phyloP scores from a whole-genome alignment of 2,329 filamentous ascomycete genomes.

The Xylariales sp. region DNA sequence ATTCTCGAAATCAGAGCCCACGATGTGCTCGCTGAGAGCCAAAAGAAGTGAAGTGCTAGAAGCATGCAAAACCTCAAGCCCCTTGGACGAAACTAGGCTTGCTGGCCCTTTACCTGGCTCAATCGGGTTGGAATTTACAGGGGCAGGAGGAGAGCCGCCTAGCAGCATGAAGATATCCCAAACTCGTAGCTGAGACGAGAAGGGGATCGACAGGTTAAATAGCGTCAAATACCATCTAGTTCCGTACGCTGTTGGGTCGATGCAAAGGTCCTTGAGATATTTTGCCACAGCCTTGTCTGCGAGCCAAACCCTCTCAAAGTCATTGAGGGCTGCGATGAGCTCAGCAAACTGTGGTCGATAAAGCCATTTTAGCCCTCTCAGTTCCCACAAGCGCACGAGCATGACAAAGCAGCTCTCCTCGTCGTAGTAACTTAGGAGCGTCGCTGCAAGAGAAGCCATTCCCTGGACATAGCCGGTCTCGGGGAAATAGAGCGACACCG shows the following conservation, averaged over 20 bases:
- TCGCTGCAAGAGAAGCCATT: conserved; percentile 92
- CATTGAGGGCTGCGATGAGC: conserved; percentile 77
- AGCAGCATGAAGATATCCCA: conserved; percentile 98
- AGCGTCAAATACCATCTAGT: conserved; percentile 96
- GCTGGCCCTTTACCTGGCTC: too few species aligned
- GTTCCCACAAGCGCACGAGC: conserved; percentile 90
- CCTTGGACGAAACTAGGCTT: conserved; percentile 44
- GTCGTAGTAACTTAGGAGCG: conserved; percentile 92
- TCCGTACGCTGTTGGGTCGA: conserved; percentile 88
- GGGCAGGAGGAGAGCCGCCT: conserved; percentile 62
- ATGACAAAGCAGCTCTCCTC: conserved; percentile 94
- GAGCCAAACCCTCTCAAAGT: conserved; percentile 85
- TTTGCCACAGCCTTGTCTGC: conserved; percentile 69
- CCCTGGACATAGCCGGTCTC: conserved; percentile 95
- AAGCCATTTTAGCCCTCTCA: conserved; percentile 78
- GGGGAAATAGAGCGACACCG: conserved; percentile 85
- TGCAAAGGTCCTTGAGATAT: conserved; percentile 73
- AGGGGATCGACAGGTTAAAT: conserved; percentile 96
- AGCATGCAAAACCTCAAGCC: conserved; percentile 85
- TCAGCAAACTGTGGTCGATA: conserved; percentile 83
- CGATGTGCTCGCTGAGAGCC: conserved; percentile 79
- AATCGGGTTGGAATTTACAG: neutral
- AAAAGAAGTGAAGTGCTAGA: conserved; percentile 87
- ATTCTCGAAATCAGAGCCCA: conserved; percentile 95
- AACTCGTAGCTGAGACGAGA: conserved; percentile 86